Evolutionary conservation across 2,329 filamentous ascomycete species (phyloP).

Genomic region (Bretziella fagacearum): DNA sequence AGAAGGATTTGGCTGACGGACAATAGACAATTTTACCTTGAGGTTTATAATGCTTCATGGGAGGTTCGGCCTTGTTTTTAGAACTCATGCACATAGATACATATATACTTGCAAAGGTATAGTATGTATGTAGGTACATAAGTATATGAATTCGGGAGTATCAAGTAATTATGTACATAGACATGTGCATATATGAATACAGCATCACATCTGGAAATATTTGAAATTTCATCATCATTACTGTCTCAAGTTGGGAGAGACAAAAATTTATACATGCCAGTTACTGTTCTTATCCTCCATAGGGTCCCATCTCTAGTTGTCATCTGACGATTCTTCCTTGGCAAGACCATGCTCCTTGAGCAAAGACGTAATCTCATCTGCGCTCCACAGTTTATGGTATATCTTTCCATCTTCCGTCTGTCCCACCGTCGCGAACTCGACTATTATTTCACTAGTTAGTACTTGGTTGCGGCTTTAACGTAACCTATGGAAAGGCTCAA

Average conservation of each 20-base stretch:
- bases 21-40: too few species aligned
- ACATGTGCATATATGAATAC: too few species aligned
- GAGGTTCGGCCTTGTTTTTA: too few species aligned
- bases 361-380: conserved; percentile 86
- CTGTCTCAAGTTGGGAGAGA: conserved; percentile 10
- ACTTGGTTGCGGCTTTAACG: neutral
- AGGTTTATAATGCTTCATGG: too few species aligned
- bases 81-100: too few species aligned
- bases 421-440: conserved; percentile 96
- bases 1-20: too few species aligned
- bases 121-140: too few species aligned
- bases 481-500: conserved; percentile 14
- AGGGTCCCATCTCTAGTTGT: conserved; percentile 31
- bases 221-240: conserved; percentile 6
- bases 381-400: conserved; percentile 94
- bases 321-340: conserved; percentile 61
- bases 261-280: neutral
- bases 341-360: conserved; percentile 91
- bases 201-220: too few species aligned
- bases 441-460: conserved; percentile 30
- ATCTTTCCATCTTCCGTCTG: conserved; percentile 91
- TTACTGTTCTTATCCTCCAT: neutral
- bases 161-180: too few species aligned
- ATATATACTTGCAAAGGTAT: too few species aligned
- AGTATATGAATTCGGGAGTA: too few species aligned